These are phyloP conservation scores for Elsinoe batatas DNA, from an alignment of 2,329 filamentous ascomycete species.

Conservation along the genomic window DNA sequence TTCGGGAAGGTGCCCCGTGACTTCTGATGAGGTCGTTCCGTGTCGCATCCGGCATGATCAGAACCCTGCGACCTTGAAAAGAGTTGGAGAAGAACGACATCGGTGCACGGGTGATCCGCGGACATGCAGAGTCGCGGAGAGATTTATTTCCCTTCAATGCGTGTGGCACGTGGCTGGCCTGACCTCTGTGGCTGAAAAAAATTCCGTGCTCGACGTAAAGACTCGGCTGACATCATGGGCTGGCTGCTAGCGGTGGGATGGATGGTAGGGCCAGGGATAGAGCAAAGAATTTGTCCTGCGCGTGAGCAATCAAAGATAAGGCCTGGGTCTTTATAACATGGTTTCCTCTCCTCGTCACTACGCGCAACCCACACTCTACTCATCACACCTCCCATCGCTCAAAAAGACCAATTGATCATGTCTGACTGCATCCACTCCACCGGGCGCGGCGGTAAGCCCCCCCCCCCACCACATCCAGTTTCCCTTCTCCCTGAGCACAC, in stretches of 20 bases:
- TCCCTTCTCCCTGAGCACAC: neutral
- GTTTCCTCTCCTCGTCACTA: neutral
- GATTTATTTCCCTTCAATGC: no score
- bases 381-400: neutral
- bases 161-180: neutral
- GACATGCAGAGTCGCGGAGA: no score
- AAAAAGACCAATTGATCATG: constrained; percentile 13
- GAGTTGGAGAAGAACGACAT: neutral
- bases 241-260: neutral
- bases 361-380: neutral
- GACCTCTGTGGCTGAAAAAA: neutral
- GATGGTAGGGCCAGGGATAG: neutral
- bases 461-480: no score
- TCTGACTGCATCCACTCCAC: constrained; percentile 35
- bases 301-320: neutral
- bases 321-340: neutral
- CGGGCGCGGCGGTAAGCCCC: constrained; percentile 45
- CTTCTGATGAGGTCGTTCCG: neutral
- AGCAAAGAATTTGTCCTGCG: neutral
- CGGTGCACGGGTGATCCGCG: no score
- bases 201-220: neutral
- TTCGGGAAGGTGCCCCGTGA: constrained; percentile 6
- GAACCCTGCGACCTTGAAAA: neutral
- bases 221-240: neutral
- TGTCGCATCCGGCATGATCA: neutral